Conservation (phyloP, 1,284 basidiomycete species). For the Cutaneotrichosporon spelunceum region DNA sequence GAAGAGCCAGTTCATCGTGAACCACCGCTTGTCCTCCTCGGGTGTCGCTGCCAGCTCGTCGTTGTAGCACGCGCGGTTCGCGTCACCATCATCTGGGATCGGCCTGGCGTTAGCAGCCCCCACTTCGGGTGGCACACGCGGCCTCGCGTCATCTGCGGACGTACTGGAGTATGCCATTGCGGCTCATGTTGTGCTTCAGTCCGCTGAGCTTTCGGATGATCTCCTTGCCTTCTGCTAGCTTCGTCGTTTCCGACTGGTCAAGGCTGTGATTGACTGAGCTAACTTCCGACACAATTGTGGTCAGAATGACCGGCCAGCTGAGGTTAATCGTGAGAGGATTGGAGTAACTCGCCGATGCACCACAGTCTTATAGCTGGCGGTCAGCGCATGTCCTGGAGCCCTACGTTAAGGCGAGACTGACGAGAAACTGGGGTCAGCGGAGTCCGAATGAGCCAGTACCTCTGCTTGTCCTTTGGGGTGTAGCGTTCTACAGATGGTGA, state of each 20-base stretch:
- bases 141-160: constrained; percentile 35
- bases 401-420: constrained; percentile 21
- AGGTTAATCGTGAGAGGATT: constrained; percentile 39
- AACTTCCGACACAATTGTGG: constrained; percentile 70
- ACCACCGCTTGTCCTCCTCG: constrained; percentile 72
- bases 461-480: constrained; percentile 49
- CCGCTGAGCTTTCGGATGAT: constrained; percentile 76
- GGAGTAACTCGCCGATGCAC: constrained; percentile 15
- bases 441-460: constrained; percentile 23
- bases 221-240: constrained; percentile 65
- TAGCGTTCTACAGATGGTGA: constrained; percentile 39
- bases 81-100: constrained; percentile 69
- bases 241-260: constrained; percentile 39
- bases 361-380: constrained; percentile 43
- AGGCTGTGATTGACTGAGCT: constrained; percentile 61
- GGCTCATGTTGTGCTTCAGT: constrained; percentile 85
- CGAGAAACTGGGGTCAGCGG: constrained; percentile 38
- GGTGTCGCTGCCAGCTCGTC: constrained; percentile 60
- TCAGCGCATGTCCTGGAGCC: constrained; percentile 7
- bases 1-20: constrained; percentile 86
- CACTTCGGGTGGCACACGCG: not conserved
- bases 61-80: constrained; percentile 69
- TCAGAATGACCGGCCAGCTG: constrained; percentile 83
- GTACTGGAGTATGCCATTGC: constrained; percentile 71
- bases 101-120: constrained; percentile 53